Base-by-base conservation (phyloP, 1,139 yeast genomes). In the Citeromyces hawaiiensis region DNA sequence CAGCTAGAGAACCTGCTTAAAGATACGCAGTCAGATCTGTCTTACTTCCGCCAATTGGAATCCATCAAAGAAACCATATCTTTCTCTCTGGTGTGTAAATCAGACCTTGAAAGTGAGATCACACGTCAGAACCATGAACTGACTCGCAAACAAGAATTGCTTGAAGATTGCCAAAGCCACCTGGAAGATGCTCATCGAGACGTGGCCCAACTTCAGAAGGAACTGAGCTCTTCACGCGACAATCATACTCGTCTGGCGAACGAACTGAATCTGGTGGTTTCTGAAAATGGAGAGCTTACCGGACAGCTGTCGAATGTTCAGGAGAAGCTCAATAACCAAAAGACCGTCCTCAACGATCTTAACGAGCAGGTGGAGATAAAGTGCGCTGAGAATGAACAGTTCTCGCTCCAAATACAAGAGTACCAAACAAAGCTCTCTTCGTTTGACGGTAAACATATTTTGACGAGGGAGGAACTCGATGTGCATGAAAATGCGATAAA, bases 201-300 rank as follows among this genome's bases (percentile, higher is more conserved):
- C 39, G 51, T 75, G 25, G 66, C 63, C 27, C 67, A 66, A 17
- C 55, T 73, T 35, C 65, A 63, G 36, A 57, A 62, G 27, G 65
- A 65, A 39, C 52, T 77, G 23, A 62, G 60, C 38, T 55, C 57
- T 5, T 83, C 76, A 48, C 61, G 69, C 23, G 55, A 55, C 18
- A 83, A 76, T 51, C 76, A 76, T 52, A 67, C 64, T 33, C 77
- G 72, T 45, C 60, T 77, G 35, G 65, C 73, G 11, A 61, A 63
- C 43, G 61, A 72, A 35, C 68, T 76, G 62, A 80, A 73, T 39
- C 60, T 61, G 45, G 59, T 59, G 41, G 60, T 55, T 23, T 23
- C 27, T 23, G 27, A 53, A 49, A 9, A 46, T 55, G 37, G 57
- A 56, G 41, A 47, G 36, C 14, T 18, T 23, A 23, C 5, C 27